Base-by-base conservation (phyloP, 2,329 filamentous ascomycete genomes). In the Alternaria sp. region DNA sequence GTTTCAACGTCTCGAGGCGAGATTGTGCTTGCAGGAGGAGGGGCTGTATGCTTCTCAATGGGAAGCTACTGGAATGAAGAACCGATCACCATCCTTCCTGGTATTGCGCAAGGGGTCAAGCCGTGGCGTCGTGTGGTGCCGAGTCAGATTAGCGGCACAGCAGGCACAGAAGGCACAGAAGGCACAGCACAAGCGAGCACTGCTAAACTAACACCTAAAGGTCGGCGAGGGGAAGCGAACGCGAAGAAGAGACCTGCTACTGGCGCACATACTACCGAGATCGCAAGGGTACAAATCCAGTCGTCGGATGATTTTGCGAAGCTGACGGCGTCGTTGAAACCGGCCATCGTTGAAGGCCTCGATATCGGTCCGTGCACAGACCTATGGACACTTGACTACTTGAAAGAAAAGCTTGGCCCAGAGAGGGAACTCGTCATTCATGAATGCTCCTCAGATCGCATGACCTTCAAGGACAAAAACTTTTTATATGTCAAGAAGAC, bases 1-100 rank as follows among this genome's bases (percentile, higher is more conserved):
- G 76, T 84, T 13, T 72, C 79, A 28, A 77, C 83, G 0, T 78
- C 79, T 28, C 69, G 80, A 40, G 78, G 81, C 29, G 77, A 83
- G 17, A 68, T 93, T 3, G 69, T 91, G 9, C 79, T 96, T 7
- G 76, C 90, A 46, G 92, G 92, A 1, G 93, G 93, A 14, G 93
- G 92, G 36, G 92, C 90, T 14, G 91, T 92, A 0, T 96, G 92
- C 74, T 96, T 96, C 80, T 93, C 91, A 0, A 96, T 96, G 84
- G 93, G 93, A 1, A 91, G 90, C 6, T 93, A 86, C 70, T 96
- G 91, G 91, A 93, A 93, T 48, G 52, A 70, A 52, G 67, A 68
- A 11, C 63, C 61, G 33, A 50, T 76, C 14, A 61, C 58, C 4
- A 67, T 77, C 28, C 64, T 64, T 40, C 51, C 56, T 41, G 45